Conservation (phyloP, 371 early-diverging fungal genomes). For the Nematocida major region DNA sequence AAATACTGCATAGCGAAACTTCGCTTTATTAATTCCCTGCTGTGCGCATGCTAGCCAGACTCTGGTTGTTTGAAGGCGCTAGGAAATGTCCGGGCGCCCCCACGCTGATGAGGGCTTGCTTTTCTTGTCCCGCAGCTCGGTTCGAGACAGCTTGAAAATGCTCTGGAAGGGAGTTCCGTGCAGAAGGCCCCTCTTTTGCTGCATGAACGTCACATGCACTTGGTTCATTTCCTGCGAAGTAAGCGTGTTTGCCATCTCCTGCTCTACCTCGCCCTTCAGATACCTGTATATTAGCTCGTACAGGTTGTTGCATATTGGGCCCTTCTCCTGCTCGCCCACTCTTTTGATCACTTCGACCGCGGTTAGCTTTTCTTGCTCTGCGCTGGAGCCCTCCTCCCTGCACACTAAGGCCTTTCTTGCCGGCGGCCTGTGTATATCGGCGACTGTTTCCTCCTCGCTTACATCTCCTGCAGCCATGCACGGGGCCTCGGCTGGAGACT, state of each 20-base stretch:
- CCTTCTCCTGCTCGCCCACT: not conserved
- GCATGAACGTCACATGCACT: conserved; percentile 36
- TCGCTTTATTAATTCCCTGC: too few relatives aligned
- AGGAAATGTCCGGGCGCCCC: too few relatives aligned
- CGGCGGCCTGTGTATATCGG: not conserved
- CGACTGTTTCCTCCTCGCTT: not conserved
- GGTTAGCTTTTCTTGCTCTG: not conserved
- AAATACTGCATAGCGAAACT: too few relatives aligned
- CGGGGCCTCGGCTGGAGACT: not conserved
- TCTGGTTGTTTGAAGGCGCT: too few relatives aligned
- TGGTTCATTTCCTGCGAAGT: conserved; percentile 32
- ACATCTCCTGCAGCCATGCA: too few relatives aligned
- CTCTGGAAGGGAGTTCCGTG: not conserved
- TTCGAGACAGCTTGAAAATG: conserved; percentile 37
- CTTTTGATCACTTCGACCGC: not conserved
- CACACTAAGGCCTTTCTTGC: not conserved
- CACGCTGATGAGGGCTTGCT: not conserved
- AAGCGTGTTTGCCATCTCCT: conserved; percentile 34
- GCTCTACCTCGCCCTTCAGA: not conserved
- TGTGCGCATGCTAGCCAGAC: too few relatives aligned
- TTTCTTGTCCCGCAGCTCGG: not conserved
- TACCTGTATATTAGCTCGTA: conserved; percentile 48
- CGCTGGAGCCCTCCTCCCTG: not conserved
- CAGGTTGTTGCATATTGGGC: not conserved
- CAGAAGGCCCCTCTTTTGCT: not conserved